These are phyloP conservation scores for Abrus precatorius DNA, from an alignment of 306 rosid species.

Conservation along the genomic window DNA sequence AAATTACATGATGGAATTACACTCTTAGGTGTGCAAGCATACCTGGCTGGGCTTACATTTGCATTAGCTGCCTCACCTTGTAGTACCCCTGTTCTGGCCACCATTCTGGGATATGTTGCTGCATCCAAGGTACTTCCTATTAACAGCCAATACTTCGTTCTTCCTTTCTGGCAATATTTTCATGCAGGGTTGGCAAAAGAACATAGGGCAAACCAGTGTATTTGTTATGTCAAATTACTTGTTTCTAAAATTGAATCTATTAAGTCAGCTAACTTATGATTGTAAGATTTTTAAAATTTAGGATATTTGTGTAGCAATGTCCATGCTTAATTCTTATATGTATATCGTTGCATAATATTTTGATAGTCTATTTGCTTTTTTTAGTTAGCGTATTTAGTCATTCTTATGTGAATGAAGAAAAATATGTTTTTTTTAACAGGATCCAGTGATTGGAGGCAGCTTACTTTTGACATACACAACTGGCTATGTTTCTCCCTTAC, in stretches of 20 bases:
- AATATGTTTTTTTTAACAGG: constrained; percentile 58
- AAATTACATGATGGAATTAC: constrained; percentile 38
- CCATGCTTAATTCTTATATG: constrained; percentile 8
- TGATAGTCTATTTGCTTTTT: constrained; percentile 13
- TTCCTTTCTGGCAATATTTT: constrained; percentile 22
- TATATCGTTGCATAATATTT: constrained; percentile 27
- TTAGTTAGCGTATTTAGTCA: constrained; percentile 27
- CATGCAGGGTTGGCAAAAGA: constrained; percentile 17
- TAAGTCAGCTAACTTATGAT: neutral
- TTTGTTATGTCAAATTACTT: neutral
- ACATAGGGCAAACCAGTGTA: constrained; percentile 3
- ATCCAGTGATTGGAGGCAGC: constrained; percentile 92
- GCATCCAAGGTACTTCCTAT: constrained; percentile 79
- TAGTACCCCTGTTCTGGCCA: constrained; percentile 92
- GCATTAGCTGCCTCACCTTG: constrained; percentile 99
- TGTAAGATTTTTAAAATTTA: neutral
- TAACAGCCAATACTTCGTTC: constrained; percentile 41
- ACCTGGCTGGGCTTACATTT: constrained; percentile 95
- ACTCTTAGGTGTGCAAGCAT: constrained; percentile 87
- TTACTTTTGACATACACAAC: constrained; percentile 91
- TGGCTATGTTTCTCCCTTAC: constrained; percentile 89
- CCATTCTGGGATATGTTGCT: constrained; percentile 90
- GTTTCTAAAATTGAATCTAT: neutral
- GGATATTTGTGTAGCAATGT: constrained; percentile 2
- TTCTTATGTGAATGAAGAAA: constrained; percentile 28